Conservation (phyloP, 2,329 filamentous ascomycete species). For the Ophiobolus disseminans region DNA sequence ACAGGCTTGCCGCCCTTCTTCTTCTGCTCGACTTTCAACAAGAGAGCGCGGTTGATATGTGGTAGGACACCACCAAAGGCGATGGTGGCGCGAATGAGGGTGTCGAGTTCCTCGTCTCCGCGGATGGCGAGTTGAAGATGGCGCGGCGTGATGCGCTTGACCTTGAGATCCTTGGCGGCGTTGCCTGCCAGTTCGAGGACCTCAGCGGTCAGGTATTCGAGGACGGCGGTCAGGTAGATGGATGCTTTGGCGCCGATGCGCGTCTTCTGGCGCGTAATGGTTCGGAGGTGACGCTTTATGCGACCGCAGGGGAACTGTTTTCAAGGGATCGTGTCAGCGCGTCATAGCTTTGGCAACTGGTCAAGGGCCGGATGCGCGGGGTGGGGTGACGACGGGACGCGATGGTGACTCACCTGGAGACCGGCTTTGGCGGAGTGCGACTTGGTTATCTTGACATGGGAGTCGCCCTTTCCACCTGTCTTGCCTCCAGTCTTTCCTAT, state of each 20-base stretch:
- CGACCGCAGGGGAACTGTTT: constrained; percentile 95
- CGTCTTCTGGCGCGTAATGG: constrained; percentile 99
- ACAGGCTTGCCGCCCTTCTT: constrained; percentile 84
- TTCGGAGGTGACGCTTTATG: constrained; percentile 99
- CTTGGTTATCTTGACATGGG: constrained; percentile 87
- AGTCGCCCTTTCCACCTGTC: constrained; percentile 81
- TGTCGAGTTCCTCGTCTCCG: constrained; percentile 97
- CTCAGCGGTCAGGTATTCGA: constrained; percentile 97
- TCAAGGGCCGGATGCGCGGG: constrained; percentile 25
- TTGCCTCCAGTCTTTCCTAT: constrained; percentile 75
- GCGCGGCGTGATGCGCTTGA: constrained; percentile 98
- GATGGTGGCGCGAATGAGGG: constrained; percentile 95
- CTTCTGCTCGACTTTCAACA: constrained; percentile 96
- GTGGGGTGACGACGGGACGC: constrained; percentile 26
- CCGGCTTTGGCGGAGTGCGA: constrained; percentile 92
- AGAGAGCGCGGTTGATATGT: constrained; percentile 96
- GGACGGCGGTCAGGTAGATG: constrained; percentile 96
- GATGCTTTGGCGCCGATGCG: constrained; percentile 98
- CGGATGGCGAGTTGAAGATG: constrained; percentile 98
- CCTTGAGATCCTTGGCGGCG: constrained; percentile 98
- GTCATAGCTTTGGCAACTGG: constrained; percentile 18
- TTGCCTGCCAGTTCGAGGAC: constrained; percentile 98
- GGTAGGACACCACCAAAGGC: constrained; percentile 98
- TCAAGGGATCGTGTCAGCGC: constrained; percentile 34
- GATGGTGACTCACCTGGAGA: constrained; percentile 77